Evolutionary conservation across 2,329 filamentous ascomycete species (phyloP).

Genomic region (Zymoseptoria passerinii): DNA sequence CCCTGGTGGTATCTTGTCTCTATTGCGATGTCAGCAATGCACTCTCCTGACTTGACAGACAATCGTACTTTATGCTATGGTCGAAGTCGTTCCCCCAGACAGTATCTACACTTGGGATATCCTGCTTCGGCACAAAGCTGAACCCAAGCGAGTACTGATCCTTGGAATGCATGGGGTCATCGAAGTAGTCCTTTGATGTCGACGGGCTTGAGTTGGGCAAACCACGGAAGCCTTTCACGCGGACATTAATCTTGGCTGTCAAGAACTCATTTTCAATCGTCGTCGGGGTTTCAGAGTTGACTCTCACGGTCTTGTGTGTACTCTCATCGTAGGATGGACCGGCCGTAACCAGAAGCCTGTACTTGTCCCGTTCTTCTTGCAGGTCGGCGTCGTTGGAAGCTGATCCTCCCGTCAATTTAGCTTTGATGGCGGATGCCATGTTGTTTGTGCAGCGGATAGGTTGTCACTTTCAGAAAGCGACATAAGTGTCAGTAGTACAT

Average conservation of each 20-base stretch:
- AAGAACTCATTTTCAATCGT: constrained; percentile 56
- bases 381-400: constrained; percentile 27
- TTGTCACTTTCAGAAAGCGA: no score
- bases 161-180: constrained; percentile 55
- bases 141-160: constrained; percentile 84
- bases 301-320: constrained; percentile 60
- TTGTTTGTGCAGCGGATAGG: neutral
- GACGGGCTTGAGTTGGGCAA: constrained; percentile 59
- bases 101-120: constrained; percentile 59
- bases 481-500: no score
- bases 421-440: constrained; percentile 22
- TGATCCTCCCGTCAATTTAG: constrained; percentile 11
- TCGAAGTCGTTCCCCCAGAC: constrained; percentile 96
- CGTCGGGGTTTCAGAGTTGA: constrained; percentile 58
- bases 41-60: neutral
- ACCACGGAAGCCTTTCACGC: constrained; percentile 57
- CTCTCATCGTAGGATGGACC: constrained; percentile 65
- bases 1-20: constrained; percentile 69
- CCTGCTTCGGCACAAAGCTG: constrained; percentile 60
- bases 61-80: constrained; percentile 54
- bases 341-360: constrained; percentile 71
- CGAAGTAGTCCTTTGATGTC: constrained; percentile 66
- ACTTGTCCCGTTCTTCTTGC: constrained; percentile 46
- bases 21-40: neutral
- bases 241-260: constrained; percentile 63